phyloP scores from a whole-genome alignment of 768 basidiomycete genomes.

The Cubamyces sp. region DNA sequence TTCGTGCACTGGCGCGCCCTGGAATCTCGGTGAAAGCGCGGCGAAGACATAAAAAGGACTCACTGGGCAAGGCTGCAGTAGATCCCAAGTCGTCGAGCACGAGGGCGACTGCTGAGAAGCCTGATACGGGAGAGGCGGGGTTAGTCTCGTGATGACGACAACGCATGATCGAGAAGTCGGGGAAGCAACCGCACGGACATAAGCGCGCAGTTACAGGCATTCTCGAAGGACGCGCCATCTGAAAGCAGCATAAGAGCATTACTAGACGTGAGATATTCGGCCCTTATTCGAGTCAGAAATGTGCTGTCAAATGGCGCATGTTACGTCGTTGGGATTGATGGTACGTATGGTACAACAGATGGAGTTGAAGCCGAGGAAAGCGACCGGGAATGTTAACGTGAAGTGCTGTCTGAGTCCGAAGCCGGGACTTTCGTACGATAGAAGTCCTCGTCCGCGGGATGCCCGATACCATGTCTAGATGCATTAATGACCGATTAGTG shows the following conservation, averaged over 20 bases:
- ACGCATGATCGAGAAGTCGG: slow-evolving; percentile 21
- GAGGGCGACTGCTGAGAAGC: slow-evolving; percentile 9
- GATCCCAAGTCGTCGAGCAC: not conserved
- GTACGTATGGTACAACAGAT: not conserved
- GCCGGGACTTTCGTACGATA: slow-evolving; percentile 33
- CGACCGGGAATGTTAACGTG: not conserved
- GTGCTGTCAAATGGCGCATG: not conserved
- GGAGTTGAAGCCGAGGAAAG: not conserved
- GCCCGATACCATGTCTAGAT: slow-evolving; percentile 52
- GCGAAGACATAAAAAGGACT: not conserved
- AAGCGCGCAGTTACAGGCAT: not conserved
- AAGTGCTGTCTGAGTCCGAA: not conserved
- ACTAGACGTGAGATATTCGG: slow-evolving; percentile 10
- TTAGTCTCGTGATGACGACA: slow-evolving; percentile 18
- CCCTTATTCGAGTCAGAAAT: not conserved
- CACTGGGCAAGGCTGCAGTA: not conserved
- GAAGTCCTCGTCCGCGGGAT: slow-evolving; percentile 60
- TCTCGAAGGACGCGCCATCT: slow-evolving; percentile 14
- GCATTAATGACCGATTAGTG: not conserved
- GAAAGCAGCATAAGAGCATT: slow-evolving; percentile 17
- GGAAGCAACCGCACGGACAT: slow-evolving; percentile 15
- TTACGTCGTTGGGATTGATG: not conserved
- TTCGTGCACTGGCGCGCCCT: not conserved
- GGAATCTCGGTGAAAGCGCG: slow-evolving; percentile 22
- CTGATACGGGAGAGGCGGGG: slow-evolving; percentile 15